phyloP scores from a whole-genome alignment of 148 eudicot species.

The Silene latifolia region DNA sequence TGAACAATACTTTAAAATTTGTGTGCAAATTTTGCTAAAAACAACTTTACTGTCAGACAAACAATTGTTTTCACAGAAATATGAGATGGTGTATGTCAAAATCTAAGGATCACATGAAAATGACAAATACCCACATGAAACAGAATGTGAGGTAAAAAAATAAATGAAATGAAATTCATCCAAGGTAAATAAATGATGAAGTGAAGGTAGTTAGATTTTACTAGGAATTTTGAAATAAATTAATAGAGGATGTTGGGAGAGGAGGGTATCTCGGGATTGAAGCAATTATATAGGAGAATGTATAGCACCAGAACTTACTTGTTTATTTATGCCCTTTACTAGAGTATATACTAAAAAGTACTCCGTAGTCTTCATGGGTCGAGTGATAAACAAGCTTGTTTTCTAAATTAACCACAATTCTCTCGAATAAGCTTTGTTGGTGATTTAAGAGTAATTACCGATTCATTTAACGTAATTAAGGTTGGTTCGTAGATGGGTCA shows the following conservation, averaged over 20 bases:
- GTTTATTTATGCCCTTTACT: too few relatives aligned
- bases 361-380: too few relatives aligned
- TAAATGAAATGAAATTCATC: too few relatives aligned
- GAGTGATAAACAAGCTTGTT: background rate
- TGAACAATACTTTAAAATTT: background rate
- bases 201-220: slow-evolving; percentile 14
- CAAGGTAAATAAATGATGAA: background rate
- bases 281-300: slow-evolving; percentile 14
- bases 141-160: background rate
- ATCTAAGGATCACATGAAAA: slow-evolving; percentile 8
- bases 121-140: slow-evolving; percentile 18
- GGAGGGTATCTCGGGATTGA: slow-evolving; percentile 14
- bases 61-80: background rate
- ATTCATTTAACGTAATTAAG: too few relatives aligned
- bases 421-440: too few relatives aligned
- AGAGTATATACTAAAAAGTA: too few relatives aligned
- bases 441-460: too few relatives aligned
- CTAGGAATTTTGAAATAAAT: slow-evolving; percentile 6
- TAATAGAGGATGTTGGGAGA: slow-evolving; percentile 14
- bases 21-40: too few relatives aligned
- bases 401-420: too few relatives aligned
- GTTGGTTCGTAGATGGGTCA: too few relatives aligned
- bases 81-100: slow-evolving; percentile 1
- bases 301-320: background rate
- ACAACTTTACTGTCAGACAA: background rate